phyloP scores from a whole-genome alignment of 2,329 filamentous ascomycete species.

The Fusarium hainanense region DNA sequence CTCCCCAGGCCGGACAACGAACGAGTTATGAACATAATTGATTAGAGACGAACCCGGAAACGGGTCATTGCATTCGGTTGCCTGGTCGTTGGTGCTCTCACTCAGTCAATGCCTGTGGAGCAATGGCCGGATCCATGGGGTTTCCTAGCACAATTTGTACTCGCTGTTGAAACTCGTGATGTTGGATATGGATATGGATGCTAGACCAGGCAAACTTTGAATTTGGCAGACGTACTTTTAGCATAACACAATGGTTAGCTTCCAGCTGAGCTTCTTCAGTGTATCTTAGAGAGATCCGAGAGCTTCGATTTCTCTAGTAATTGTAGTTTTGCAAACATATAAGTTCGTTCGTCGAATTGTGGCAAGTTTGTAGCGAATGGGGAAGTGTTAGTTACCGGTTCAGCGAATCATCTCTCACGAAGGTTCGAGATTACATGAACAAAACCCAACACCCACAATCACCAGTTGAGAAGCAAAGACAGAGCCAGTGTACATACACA shows the following conservation, averaged over 20 bases:
- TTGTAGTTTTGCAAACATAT: neutral
- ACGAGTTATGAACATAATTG: conserved; percentile 10
- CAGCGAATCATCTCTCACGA: conserved; percentile 11
- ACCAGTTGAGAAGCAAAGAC: conserved; percentile 15
- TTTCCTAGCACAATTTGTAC: conserved; percentile 26
- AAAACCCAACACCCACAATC: conserved; percentile 7
- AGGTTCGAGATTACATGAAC: conserved; percentile 16
- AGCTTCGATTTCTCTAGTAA: neutral
- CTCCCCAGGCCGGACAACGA: conserved; percentile 14
- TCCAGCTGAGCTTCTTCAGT: neutral
- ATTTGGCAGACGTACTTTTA: neutral
- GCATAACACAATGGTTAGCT: neutral
- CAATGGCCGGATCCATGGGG: conserved; percentile 21
- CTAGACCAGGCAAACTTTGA: neutral
- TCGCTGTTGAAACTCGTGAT: neutral
- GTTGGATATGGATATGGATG: neutral
- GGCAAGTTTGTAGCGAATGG: neutral
- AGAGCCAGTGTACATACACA: neutral
- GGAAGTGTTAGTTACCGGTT: neutral
- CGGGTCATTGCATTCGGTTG: conserved; percentile 35
- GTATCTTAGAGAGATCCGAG: neutral
- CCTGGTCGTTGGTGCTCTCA: conserved; percentile 19
- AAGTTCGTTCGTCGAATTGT: neutral
- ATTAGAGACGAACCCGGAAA: conserved; percentile 21
- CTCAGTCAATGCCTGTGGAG: conserved; percentile 13